phyloP scores from a whole-genome alignment of 306 rosid species.

The Quillaja saponaria region DNA sequence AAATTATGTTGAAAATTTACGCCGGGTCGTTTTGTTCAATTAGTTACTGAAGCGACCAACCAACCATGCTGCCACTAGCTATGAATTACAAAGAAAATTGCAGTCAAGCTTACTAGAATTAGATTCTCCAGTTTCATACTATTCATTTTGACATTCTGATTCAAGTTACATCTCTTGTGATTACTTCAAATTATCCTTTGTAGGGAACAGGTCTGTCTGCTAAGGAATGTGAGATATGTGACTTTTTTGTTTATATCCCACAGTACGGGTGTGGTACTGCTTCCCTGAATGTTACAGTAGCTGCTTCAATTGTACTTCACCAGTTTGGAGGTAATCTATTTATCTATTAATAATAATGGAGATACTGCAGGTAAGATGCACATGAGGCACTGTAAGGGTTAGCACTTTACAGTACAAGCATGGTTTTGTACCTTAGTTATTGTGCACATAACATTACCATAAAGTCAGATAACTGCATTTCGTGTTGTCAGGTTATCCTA shows the following conservation, averaged over 20 bases:
- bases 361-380: conserved; percentile 6
- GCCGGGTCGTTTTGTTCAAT: background rate
- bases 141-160: background rate
- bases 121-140: background rate
- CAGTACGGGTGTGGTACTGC: conserved; percentile 93
- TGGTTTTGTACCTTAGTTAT: background rate
- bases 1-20: background rate
- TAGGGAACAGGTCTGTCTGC: conserved; percentile 89
- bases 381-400: too few species aligned
- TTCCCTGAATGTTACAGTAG: conserved; percentile 87
- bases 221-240: conserved; percentile 82
- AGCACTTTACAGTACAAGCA: background rate
- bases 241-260: conserved; percentile 89
- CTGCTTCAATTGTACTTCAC: conserved; percentile 91
- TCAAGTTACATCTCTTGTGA: background rate
- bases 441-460: background rate
- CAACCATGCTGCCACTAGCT: background rate
- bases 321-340: conserved; percentile 80
- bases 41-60: background rate
- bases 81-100: background rate
- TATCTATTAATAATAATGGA: conserved; percentile 11
- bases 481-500: background rate
- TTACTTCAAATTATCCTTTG: conserved; percentile 10
- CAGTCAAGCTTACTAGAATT: conserved; percentile 1
- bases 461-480: too few species aligned